A percentile compares a stretch with the other conserved stretches of the same genome.
phyloP scores from a whole-genome alignment of 1,139 yeast species.

The Saccharomycopsis phalli region DNA sequence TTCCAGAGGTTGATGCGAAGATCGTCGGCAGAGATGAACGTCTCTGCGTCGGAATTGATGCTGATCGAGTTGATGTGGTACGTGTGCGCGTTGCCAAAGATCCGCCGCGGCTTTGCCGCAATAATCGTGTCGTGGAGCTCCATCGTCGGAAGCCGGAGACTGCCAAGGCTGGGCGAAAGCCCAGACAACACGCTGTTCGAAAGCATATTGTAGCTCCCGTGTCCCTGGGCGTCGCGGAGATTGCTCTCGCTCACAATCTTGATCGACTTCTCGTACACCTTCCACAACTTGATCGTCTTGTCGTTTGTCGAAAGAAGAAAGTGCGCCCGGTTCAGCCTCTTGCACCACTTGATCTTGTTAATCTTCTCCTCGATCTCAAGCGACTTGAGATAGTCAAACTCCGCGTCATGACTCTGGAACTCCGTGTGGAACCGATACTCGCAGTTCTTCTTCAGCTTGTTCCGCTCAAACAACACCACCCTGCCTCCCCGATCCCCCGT shows the following conservation, averaged over 20 bases:
- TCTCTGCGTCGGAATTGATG: constrained; percentile 92
- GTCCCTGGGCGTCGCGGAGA: constrained; percentile 37
- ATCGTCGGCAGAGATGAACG: constrained; percentile 90
- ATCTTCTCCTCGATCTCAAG: constrained; percentile 97
- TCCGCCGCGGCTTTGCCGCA: constrained; percentile 88
- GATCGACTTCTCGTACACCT: constrained; percentile 83
- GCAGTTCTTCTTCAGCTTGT: constrained; percentile 70
- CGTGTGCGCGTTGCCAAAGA: constrained; percentile 94
- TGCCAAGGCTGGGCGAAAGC: constrained; percentile 24
- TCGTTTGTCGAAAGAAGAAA: constrained; percentile 88
- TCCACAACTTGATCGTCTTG: constrained; percentile 97
- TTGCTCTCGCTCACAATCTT: constrained; percentile 90
- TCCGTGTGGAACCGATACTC: constrained; percentile 95
- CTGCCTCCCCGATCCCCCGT: constrained; percentile 99
- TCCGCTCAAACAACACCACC: constrained; percentile 90
- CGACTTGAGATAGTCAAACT: constrained; percentile 91
- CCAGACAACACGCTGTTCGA: constrained; percentile 18
- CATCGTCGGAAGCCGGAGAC: constrained; percentile 73
- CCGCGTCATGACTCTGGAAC: constrained; percentile 97
- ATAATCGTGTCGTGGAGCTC: constrained; percentile 90
- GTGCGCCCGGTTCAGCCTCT: constrained; percentile 79
- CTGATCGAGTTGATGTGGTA: constrained; percentile 96
- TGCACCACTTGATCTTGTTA: constrained; percentile 95
- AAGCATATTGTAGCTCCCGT: constrained; percentile 14
- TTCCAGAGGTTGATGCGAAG: constrained; percentile 95